phyloP scores from a whole-genome alignment of 257 asterid species.

The Echium plantagineum region DNA sequence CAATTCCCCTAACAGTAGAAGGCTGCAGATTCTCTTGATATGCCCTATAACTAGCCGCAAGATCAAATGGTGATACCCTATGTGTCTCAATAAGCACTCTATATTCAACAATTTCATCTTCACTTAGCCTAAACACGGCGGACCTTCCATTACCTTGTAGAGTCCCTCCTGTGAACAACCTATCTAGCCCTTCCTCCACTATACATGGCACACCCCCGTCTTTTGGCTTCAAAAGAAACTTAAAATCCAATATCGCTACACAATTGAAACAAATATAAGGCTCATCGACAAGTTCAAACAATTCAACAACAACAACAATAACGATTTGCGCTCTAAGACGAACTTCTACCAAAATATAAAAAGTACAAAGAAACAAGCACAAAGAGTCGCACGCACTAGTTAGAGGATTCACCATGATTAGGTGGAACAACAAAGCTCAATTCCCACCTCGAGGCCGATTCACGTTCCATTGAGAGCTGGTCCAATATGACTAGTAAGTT shows the following conservation, averaged over 20 bases:
- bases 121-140: slow-evolving; percentile 50
- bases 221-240: slow-evolving; percentile 81
- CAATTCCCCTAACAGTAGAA: slow-evolving; percentile 87
- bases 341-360: too few species aligned
- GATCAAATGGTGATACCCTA: slow-evolving; percentile 90
- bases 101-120: slow-evolving; percentile 66
- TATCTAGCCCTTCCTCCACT: slow-evolving; percentile 85
- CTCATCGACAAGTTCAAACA: too few species aligned
- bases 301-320: too few species aligned
- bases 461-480: slow-evolving; percentile 90
- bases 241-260: slow-evolving; percentile 85
- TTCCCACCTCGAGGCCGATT: slow-evolving; percentile 88
- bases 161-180: slow-evolving; percentile 67
- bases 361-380: too few species aligned
- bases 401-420: slow-evolving; percentile 30
- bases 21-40: slow-evolving; percentile 88
- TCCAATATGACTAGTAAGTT: neutral
- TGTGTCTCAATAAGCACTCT: slow-evolving; percentile 66
- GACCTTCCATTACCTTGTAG: slow-evolving; percentile 64
- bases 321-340: too few species aligned
- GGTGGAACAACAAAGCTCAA: slow-evolving; percentile 92
- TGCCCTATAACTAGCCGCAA: slow-evolving; percentile 98
- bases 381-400: too few species aligned
- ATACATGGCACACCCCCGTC: slow-evolving; percentile 35
- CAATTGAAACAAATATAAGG: neutral